Conservation (phyloP, 2,329 filamentous ascomycete genomes). For the Diaporthe helianthi region DNA sequence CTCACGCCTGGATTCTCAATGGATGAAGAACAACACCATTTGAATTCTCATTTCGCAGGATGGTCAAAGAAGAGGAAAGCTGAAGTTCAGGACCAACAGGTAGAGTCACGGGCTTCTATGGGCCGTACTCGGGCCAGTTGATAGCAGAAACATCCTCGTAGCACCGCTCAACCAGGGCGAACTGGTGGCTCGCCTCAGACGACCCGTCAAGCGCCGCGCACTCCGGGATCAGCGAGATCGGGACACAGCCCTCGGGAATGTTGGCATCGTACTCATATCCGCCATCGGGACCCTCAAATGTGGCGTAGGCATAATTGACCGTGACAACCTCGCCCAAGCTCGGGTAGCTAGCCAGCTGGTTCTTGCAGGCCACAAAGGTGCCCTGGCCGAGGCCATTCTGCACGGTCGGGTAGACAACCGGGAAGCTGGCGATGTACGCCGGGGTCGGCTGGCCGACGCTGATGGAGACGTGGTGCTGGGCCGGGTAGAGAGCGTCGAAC, state of each 20-base stretch:
- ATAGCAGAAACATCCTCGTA: constrained; percentile 1
- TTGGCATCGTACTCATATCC: neutral
- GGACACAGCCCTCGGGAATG: neutral
- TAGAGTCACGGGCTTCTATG: neutral
- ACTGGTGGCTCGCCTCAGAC: neutral
- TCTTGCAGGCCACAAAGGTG: neutral
- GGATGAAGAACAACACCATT: no score
- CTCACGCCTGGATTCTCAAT: no score
- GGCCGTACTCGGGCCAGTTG: neutral
- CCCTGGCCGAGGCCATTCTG: neutral
- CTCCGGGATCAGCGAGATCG: neutral
- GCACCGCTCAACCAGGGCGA: neutral
- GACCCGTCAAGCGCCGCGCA: neutral
- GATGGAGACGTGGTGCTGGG: neutral
- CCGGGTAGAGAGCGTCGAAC: neutral
- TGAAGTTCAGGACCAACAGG: no score
- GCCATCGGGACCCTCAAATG: neutral
- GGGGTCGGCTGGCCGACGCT: neutral
- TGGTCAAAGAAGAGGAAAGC: no score
- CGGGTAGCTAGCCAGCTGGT: neutral
- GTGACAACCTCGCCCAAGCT: neutral
- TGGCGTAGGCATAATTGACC: neutral
- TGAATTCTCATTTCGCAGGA: no score
- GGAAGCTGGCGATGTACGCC: neutral
- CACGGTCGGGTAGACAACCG: neutral